Conservation (phyloP, 2,329 filamentous ascomycete genomes). For the Helotiales sp. region DNA sequence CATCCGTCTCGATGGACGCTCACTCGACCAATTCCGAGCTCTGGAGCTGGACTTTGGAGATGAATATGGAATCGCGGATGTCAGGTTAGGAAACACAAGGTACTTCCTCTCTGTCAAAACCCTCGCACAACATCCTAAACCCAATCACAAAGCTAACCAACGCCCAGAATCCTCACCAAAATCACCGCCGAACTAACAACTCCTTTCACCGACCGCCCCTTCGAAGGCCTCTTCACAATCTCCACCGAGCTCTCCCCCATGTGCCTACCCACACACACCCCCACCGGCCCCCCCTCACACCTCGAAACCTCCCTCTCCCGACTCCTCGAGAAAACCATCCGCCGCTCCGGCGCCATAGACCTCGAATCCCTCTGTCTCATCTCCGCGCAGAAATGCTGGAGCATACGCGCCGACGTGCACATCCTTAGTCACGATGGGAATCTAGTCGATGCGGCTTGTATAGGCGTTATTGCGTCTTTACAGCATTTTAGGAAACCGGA, state of each 20-base stretch:
- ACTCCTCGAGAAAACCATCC: conserved; percentile 89
- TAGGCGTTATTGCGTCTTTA: conserved; percentile 84
- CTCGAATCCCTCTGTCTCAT: conserved; percentile 95
- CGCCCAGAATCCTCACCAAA: conserved; percentile 71
- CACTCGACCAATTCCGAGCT: conserved; percentile 76
- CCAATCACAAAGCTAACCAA: neutral
- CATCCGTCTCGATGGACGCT: conserved; percentile 80
- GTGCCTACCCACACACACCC: conserved; percentile 86
- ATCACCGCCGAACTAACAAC: conserved; percentile 87
- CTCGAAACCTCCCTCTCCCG: conserved; percentile 84
- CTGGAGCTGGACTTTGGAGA: conserved; percentile 82
- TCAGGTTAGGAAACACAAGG: conserved; percentile 88
- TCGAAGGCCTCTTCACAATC: conserved; percentile 94
- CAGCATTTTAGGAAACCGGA: conserved; percentile 92
- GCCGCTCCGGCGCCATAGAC: conserved; percentile 87
- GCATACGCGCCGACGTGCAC: conserved; percentile 87
- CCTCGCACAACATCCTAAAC: neutral
- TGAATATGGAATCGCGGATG: conserved; percentile 86
- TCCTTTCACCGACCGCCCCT: conserved; percentile 84
- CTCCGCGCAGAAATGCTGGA: conserved; percentile 88
- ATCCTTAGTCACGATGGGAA: conserved; percentile 90
- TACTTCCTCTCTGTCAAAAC: conserved; percentile 39
- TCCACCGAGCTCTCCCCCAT: conserved; percentile 88
- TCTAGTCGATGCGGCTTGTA: conserved; percentile 80
- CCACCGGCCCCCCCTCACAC: conserved; percentile 76